A percentile compares a stretch with the other conserved stretches of the same genome.
phyloP scores from a whole-genome alignment of 257 asterid species.

The Solanum pennellii region DNA sequence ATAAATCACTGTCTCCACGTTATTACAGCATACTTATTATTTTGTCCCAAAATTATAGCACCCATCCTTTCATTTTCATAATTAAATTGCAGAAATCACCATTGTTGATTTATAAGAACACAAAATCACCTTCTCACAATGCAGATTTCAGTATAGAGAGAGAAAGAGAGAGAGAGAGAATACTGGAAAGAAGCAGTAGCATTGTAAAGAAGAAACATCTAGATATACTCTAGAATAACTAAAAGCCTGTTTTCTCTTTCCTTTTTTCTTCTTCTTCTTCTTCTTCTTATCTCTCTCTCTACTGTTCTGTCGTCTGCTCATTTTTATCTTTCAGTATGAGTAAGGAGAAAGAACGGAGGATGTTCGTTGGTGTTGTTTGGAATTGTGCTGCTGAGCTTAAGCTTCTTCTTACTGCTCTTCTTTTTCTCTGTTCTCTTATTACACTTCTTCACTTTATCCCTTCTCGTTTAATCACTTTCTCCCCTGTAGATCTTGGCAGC shows the following conservation, averaged over 20 bases:
- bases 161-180: not conserved
- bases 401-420: constrained; percentile 23
- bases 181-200: not conserved
- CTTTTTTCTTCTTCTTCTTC: not conserved
- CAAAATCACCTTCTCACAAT: not conserved
- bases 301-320: not conserved
- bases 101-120: not conserved
- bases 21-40: not conserved
- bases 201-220: not conserved
- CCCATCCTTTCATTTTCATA: not conserved
- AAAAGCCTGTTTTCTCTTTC: not conserved
- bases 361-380: constrained; percentile 33
- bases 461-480: constrained; percentile 13
- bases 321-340: not conserved
- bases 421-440: constrained; percentile 29
- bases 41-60: not conserved
- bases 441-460: constrained; percentile 32
- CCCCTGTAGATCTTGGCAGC: constrained; percentile 27
- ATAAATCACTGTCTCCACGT: not conserved
- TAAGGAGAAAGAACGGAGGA: constrained; percentile 10
- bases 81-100: not conserved
- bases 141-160: not conserved
- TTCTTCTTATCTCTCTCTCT: not conserved
- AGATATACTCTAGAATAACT: not conserved
- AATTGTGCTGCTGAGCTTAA: constrained; percentile 38